phyloP scores from a whole-genome alignment of 257 asterid species.

The Fraxinus excelsior region DNA sequence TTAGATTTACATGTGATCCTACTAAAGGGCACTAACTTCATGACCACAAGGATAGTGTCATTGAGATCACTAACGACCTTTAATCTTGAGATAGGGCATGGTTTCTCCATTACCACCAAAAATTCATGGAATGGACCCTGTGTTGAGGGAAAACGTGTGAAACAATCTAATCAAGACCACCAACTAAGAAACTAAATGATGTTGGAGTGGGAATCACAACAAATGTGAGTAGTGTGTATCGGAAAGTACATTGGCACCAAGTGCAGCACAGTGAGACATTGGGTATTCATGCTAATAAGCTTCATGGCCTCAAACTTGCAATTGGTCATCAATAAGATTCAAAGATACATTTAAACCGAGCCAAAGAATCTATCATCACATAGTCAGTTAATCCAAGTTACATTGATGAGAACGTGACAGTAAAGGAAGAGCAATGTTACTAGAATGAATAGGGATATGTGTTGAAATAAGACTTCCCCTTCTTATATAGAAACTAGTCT shows the following conservation, averaged over 20 bases:
- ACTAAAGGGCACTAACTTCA: background rate
- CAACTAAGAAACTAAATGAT: background rate
- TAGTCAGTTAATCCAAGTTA: background rate
- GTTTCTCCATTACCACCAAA: background rate
- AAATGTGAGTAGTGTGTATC: background rate
- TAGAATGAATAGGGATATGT: background rate
- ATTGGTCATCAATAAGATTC: background rate
- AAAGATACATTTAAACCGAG: background rate
- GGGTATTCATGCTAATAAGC: background rate
- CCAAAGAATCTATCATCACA: background rate
- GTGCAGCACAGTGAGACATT: background rate
- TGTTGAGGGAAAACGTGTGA: background rate
- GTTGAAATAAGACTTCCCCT: background rate
- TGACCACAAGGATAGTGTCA: background rate
- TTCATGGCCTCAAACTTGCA: background rate
- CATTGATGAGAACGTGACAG: background rate
- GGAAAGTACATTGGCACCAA: background rate
- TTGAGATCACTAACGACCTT: background rate
- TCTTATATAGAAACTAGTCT: background rate
- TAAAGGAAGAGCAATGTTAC: background rate
- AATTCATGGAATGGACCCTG: background rate
- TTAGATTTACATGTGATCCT: background rate
- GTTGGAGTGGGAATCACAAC: background rate
- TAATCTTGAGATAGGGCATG: background rate
- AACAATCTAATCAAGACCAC: background rate